Conservation (phyloP, 1,284 basidiomycete genomes). For the Ceraceosorus guamensis region DNA sequence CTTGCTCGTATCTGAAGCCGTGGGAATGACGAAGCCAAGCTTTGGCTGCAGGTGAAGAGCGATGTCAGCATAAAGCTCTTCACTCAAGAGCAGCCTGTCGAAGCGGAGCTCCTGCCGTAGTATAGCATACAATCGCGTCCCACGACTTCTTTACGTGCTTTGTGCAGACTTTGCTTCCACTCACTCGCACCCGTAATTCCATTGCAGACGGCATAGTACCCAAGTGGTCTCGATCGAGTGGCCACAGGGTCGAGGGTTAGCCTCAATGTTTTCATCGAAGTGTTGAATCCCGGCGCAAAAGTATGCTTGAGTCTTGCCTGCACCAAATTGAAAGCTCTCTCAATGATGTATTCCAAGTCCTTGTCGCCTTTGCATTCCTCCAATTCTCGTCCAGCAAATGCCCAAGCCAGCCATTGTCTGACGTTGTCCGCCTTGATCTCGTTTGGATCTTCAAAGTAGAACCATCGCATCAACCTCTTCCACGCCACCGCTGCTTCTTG, state of each 20-base stretch:
- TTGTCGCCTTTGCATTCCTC: conserved; percentile 6
- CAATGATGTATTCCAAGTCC: conserved; percentile 7
- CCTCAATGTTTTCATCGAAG: conserved; percentile 58
- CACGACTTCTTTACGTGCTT: background rate
- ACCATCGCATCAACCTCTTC: conserved; percentile 11
- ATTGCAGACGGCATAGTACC: conserved; percentile 16
- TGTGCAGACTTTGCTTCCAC: conserved; percentile 1
- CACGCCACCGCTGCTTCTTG: conserved; percentile 7
- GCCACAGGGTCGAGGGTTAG: conserved; percentile 72
- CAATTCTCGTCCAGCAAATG: conserved; percentile 12
- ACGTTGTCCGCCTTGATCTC: conserved; percentile 17
- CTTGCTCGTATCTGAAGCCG: conserved; percentile 9
- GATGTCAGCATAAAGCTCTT: no score
- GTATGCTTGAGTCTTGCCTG: conserved; percentile 4
- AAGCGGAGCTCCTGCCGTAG: conserved; percentile 2
- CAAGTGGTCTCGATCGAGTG: conserved; percentile 52
- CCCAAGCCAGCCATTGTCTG: conserved; percentile 19
- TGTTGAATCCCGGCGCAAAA: conserved; percentile 54
- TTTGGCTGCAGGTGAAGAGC: no score
- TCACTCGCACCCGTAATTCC: background rate
- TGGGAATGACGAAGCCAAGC: no score
- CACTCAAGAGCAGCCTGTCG: no score
- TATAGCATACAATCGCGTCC: no score
- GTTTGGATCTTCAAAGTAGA: conserved; percentile 7
- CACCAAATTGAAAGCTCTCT: conserved; percentile 7